These are phyloP conservation scores for Lactuca saligna DNA, from an alignment of 129 eudicot species.

Conservation along the genomic window DNA sequence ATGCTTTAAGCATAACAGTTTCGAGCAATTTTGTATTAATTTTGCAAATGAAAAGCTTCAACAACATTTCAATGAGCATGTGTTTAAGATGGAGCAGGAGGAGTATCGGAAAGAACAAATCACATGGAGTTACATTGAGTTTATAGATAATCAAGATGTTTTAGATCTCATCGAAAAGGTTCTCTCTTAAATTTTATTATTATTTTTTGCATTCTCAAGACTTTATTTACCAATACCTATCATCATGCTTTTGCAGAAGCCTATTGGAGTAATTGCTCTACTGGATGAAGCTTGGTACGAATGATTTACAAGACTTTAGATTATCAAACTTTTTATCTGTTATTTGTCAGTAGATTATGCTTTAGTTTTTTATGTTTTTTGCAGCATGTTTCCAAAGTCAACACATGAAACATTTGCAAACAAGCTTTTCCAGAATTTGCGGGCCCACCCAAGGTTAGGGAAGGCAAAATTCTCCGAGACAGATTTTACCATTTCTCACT, in stretches of 20 bases:
- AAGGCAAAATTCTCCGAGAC: conserved; percentile 87
- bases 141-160: conserved; percentile 96
- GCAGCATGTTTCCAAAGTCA: conserved; percentile 99
- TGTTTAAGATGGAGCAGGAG: conserved; percentile 99
- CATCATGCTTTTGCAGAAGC: conserved; percentile 73
- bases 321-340: conserved; percentile 29
- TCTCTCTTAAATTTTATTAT: background rate
- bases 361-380: conserved; percentile 27
- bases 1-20: conserved; percentile 89
- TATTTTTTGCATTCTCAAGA: conserved; percentile 1
- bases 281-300: conserved; percentile 98
- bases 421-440: conserved; percentile 87
- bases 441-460: conserved; percentile 77
- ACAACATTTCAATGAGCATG: conserved; percentile 99
- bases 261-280: conserved; percentile 85
- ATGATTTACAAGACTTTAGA: conserved; percentile 26
- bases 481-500: conserved; percentile 88
- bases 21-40: conserved; percentile 97
- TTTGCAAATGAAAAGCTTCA: conserved; percentile 99
- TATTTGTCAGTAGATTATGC: conserved; percentile 17
- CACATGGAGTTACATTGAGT: conserved; percentile 97
- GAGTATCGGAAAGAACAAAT: conserved; percentile 86
- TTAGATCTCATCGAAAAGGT: conserved; percentile 98
- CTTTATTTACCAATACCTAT: conserved; percentile 19
- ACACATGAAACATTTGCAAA: conserved; percentile 95